These are phyloP conservation scores for Cercospora brassicicola DNA, from an alignment of 2,329 filamentous ascomycete genomes.

Conservation along the genomic window DNA sequence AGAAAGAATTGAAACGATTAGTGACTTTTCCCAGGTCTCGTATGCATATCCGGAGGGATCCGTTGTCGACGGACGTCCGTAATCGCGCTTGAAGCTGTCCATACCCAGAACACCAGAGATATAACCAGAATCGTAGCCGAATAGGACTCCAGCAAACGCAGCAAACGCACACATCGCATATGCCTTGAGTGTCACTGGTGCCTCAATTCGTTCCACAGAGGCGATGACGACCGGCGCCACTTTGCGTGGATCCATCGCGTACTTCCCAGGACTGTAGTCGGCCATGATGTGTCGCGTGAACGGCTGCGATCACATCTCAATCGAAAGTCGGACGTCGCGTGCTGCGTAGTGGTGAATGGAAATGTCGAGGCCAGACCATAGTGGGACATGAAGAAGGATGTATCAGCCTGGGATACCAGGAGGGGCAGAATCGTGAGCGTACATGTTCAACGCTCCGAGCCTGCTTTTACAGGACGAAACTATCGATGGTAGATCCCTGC, in stretches of 20 bases:
- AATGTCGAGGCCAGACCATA: constrained; percentile 3
- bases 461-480: constrained; percentile 1
- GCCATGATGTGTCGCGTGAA: constrained; percentile 1
- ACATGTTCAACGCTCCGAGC: constrained; percentile 5
- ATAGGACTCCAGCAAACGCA: constrained; percentile 61
- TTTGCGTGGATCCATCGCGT: not conserved
- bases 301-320: not conserved
- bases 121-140: constrained; percentile 61
- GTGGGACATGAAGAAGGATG: not conserved
- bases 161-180: constrained; percentile 63
- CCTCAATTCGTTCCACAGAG: constrained; percentile 35
- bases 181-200: constrained; percentile 47
- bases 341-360: not conserved
- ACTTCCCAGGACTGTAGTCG: not conserved
- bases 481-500: constrained; percentile 12
- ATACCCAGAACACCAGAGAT: constrained; percentile 56
- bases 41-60: constrained; percentile 32
- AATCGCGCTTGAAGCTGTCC: constrained; percentile 48
- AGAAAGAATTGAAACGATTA: constrained; percentile 73
- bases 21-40: constrained; percentile 49
- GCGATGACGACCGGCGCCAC: not conserved
- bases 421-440: not conserved
- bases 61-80: constrained; percentile 30
- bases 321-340: not conserved
- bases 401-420: not conserved